These are phyloP conservation scores for Calocera cornea DNA, from an alignment of 768 basidiomycete genomes.

Conservation along the genomic window DNA sequence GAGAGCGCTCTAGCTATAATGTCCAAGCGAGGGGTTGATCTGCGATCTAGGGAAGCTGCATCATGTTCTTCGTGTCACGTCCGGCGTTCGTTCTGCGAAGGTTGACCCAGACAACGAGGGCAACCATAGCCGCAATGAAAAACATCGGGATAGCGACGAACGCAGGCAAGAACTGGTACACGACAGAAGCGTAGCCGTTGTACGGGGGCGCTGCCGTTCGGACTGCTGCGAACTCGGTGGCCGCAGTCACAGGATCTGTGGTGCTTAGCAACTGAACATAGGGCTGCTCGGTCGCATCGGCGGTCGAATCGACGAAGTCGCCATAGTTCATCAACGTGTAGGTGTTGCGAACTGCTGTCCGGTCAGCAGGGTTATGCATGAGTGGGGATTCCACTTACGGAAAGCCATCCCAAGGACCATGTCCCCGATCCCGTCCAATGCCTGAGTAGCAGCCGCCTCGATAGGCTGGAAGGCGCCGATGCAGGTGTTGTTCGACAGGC, in stretches of 20 bases:
- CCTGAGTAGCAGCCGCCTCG: background rate
- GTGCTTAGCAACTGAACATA: conserved; percentile 52
- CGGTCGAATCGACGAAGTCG: conserved; percentile 38
- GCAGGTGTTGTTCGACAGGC: conserved; percentile 15
- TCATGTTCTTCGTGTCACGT: background rate
- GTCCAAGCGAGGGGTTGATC: background rate
- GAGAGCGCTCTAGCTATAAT: background rate
- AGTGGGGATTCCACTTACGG: conserved; percentile 29
- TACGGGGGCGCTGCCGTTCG: background rate
- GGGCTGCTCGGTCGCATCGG: conserved; percentile 35
- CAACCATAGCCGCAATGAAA: background rate
- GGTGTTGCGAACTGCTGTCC: conserved; percentile 43
- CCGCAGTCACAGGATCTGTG: background rate
- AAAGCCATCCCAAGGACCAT: conserved; percentile 64
- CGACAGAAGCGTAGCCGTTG: background rate
- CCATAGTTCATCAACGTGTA: conserved; percentile 55
- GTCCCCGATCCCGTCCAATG: conserved; percentile 33
- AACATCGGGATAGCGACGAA: background rate
- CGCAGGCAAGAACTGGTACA: background rate
- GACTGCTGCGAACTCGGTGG: background rate
- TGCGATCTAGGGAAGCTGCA: background rate
- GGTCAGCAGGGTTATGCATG: background rate
- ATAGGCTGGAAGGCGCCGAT: background rate
- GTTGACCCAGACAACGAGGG: background rate
- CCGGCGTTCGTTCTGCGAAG: background rate